Percentiles rank a stretch among this genome's conserved stretches.
Conservation (phyloP, 1,284 basidiomycete genomes). For the Termitomyces sp. region DNA sequence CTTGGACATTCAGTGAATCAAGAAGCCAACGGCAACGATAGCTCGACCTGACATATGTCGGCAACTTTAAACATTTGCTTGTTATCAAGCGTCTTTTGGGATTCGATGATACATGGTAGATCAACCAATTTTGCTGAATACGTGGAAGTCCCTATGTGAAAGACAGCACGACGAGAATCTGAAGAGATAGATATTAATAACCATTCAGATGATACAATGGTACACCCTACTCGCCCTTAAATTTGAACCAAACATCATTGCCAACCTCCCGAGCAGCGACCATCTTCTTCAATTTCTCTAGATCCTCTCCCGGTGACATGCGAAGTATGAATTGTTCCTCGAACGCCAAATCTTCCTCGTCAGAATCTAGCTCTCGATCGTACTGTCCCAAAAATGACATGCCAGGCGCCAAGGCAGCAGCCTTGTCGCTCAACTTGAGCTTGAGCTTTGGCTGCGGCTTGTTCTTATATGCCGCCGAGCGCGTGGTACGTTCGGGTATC, state of each 20-base stretch:
- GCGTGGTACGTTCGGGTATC: conserved; percentile 41
- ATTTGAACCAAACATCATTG: conserved; percentile 96
- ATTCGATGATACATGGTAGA: conserved; percentile 90
- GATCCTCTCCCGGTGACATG: conserved; percentile 82
- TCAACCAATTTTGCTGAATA: conserved; percentile 96
- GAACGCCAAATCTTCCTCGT: conserved; percentile 90
- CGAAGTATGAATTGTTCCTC: conserved; percentile 97
- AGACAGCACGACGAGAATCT: conserved; percentile 91
- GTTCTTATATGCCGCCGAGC: conserved; percentile 38
- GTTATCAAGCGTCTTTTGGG: conserved; percentile 95
- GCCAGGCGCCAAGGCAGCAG: conserved; percentile 68
- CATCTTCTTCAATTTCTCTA: conserved; percentile 75
- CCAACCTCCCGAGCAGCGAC: conserved; percentile 74
- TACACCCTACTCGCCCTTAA: conserved; percentile 66
- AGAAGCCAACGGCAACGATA: conserved; percentile 5
- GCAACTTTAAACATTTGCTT: conserved; percentile 98
- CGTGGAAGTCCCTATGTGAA: conserved; percentile 79
- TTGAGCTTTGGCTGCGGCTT: conserved; percentile 73
- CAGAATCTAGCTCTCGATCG: conserved; percentile 92
- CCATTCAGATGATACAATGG: neutral
- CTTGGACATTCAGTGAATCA: conserved; percentile 14
- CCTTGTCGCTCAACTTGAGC: conserved; percentile 77
- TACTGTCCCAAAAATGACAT: conserved; percentile 84
- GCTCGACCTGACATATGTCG: conserved; percentile 88
- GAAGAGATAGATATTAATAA: neutral